A percentile compares a stretch with the other conserved stretches of the same genome.
Conservation (phyloP, 208 protist genomes). For the Leishmania amazonensis region DNA sequence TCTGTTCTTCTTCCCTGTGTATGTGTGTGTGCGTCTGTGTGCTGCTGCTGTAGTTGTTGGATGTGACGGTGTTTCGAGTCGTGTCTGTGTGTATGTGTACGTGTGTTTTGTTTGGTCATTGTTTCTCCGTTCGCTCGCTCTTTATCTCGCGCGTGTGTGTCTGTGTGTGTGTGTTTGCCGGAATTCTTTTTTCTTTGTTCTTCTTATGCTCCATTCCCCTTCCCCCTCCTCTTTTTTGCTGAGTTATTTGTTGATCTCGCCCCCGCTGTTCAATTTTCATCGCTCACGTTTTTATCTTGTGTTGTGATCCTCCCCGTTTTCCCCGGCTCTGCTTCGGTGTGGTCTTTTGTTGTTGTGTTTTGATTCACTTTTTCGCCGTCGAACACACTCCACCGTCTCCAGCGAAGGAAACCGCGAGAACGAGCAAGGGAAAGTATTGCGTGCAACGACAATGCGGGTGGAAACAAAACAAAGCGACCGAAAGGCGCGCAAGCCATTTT, state of each 20-base stretch:
- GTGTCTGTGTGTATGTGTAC: background rate
- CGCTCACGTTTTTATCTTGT: background rate
- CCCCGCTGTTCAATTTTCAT: background rate
- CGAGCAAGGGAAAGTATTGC: background rate
- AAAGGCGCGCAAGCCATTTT: background rate
- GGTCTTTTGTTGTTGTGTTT: background rate
- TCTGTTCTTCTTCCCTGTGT: background rate
- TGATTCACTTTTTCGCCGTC: background rate
- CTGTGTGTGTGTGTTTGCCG: background rate
- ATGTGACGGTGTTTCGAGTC: background rate
- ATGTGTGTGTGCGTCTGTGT: background rate
- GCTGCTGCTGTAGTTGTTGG: background rate
- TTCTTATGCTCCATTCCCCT: no score
- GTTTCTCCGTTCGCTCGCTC: background rate
- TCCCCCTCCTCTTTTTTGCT: constrained; percentile 6
- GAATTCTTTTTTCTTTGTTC: background rate
- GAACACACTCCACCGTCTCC: background rate
- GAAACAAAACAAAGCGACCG: background rate
- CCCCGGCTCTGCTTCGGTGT: background rate
- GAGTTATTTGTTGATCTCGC: background rate
- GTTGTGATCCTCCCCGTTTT: background rate
- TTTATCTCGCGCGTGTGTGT: background rate
- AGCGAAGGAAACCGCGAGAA: background rate
- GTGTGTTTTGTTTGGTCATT: background rate
- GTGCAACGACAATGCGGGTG: background rate